phyloP scores from a whole-genome alignment of 1,139 yeast species.

The Geotrichum macrosporum region DNA sequence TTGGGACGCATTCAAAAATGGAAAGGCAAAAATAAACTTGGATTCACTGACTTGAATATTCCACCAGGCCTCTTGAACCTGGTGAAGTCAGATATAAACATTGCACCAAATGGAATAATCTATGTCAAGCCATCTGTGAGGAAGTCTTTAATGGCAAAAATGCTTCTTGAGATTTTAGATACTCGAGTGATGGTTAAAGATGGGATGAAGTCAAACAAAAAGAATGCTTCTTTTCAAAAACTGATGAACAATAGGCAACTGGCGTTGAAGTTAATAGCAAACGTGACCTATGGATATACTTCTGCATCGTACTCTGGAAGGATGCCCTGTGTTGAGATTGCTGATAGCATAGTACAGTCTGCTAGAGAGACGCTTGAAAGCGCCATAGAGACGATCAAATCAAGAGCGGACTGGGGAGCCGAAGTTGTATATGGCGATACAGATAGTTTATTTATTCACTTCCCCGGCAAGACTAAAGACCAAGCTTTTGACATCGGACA shows the following conservation, averaged over 20 bases:
- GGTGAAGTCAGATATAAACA: conserved; percentile 50
- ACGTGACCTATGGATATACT: conserved; percentile 93
- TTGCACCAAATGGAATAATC: conserved; percentile 85
- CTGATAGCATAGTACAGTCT: conserved; percentile 89
- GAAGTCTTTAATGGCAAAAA: conserved; percentile 70
- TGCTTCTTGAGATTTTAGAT: conserved; percentile 77
- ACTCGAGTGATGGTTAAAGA: conserved; percentile 74
- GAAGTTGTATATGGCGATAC: conserved; percentile 96
- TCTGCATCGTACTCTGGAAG: conserved; percentile 94
- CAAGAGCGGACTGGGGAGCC: conserved; percentile 65
- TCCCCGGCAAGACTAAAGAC: conserved; percentile 72
- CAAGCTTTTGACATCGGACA: conserved; percentile 78
- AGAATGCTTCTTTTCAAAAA: conserved; percentile 47
- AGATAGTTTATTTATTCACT: conserved; percentile 82
- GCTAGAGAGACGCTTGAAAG: conserved; percentile 77
- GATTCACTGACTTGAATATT: conserved; percentile 46
- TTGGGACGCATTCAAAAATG: conserved; percentile 63
- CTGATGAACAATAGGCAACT: conserved; percentile 73
- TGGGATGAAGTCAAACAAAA: conserved; percentile 52
- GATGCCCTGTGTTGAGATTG: conserved; percentile 94
- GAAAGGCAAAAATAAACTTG: conserved; percentile 48
- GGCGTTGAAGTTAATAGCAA: conserved; percentile 85
- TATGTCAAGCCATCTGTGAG: conserved; percentile 65
- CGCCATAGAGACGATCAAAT: conserved; percentile 67
- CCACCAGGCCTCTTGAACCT: conserved; percentile 56